These are phyloP conservation scores for Dioscorea alata DNA, from an alignment of 106 monocot genomes.

Conservation along the genomic window DNA sequence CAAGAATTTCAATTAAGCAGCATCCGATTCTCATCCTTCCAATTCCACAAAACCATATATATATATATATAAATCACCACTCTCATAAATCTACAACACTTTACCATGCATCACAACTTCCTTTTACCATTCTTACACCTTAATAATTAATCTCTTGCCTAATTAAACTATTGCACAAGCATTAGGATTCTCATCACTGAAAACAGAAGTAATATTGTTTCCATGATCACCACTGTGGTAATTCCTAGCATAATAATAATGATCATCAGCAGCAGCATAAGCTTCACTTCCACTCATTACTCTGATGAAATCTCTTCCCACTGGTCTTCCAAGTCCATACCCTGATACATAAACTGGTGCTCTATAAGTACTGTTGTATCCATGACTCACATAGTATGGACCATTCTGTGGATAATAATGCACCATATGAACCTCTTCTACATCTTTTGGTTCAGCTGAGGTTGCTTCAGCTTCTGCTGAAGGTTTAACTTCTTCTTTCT, in stretches of 20 bases:
- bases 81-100: too few species aligned
- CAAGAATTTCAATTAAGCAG: too few species aligned
- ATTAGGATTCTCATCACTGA: conserved; percentile 82
- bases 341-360: conserved; percentile 14
- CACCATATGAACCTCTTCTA: conserved; percentile 37
- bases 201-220: conserved; percentile 35
- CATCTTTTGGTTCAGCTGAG: conserved; percentile 5
- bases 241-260: too few species aligned
- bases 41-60: too few species aligned
- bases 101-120: too few species aligned
- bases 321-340: conserved; percentile 9
- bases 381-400: conserved; percentile 16
- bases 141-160: neutral
- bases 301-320: neutral
- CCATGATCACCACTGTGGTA: conserved; percentile 12
- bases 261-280: conserved; percentile 7
- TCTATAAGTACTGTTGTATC: conserved; percentile 35
- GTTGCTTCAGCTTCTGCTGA: conserved; percentile 7
- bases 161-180: conserved; percentile 47
- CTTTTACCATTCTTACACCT: too few species aligned
- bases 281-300: neutral
- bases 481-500: conserved; percentile 14
- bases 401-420: conserved; percentile 34
- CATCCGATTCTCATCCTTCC: too few species aligned
- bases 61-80: too few species aligned